A percentile compares a stretch with the other conserved stretches of the same genome.
These are phyloP conservation scores for Leishmania tropica DNA, from an alignment of 208 protist genomes.

Conservation along the genomic window DNA sequence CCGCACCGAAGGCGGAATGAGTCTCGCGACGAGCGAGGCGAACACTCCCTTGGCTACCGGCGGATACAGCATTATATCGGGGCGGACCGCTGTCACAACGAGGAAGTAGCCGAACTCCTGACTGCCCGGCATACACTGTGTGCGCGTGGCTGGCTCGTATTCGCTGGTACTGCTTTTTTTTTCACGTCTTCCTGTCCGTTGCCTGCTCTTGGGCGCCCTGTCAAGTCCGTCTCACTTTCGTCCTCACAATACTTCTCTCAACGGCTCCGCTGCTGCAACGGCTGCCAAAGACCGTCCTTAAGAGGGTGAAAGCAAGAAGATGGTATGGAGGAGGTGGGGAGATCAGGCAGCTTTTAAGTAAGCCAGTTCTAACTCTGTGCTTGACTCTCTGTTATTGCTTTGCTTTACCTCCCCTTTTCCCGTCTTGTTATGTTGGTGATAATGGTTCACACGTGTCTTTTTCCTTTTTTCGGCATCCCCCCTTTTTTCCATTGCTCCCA, in stretches of 20 bases:
- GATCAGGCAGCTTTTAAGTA: background rate
- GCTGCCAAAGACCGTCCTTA: background rate
- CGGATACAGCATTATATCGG: conserved; percentile 6
- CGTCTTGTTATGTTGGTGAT: conserved; percentile 10
- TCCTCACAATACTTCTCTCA: conserved; percentile 10
- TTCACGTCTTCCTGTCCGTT: background rate
- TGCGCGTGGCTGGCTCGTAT: background rate
- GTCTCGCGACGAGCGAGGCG: conserved; percentile 27
- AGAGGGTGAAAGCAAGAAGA: background rate
- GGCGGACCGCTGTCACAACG: background rate
- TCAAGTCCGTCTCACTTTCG: conserved; percentile 10
- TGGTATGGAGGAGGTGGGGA: background rate
- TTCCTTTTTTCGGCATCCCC: background rate
- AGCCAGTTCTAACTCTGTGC: background rate
- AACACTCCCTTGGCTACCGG: conserved; percentile 33
- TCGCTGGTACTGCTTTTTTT: background rate
- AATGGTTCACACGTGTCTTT: conserved; percentile 9
- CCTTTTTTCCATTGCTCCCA: background rate
- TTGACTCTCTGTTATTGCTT: conserved; percentile 11
- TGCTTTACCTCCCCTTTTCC: conserved; percentile 8
- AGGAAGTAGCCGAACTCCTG: conserved; percentile 4
- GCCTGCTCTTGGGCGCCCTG: background rate
- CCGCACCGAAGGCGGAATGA: conserved; percentile 34
- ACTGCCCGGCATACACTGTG: background rate
- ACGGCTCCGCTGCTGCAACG: background rate